phyloP scores from a whole-genome alignment of 176 grass and related monocot species.

The bread wheat (Triticum aestivum) region DNA sequence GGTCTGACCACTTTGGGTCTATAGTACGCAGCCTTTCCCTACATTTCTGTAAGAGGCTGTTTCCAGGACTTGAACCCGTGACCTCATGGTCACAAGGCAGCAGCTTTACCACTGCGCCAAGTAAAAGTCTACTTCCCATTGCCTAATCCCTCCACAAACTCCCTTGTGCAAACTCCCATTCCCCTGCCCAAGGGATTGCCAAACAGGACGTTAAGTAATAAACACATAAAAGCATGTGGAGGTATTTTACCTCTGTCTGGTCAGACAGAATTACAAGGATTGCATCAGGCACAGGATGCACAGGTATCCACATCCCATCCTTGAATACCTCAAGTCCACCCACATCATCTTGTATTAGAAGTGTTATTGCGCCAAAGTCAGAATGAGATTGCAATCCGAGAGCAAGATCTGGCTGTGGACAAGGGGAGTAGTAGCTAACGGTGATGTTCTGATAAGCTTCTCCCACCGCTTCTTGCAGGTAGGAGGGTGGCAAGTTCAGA shows the following conservation, averaged over 20 bases:
- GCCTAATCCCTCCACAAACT: too few relatives aligned
- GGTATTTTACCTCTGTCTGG: slow-evolving; percentile 72
- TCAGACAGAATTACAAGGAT: slow-evolving; percentile 89
- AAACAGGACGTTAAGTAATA: not conserved
- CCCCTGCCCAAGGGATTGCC: too few relatives aligned
- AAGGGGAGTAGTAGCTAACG: slow-evolving; percentile 93
- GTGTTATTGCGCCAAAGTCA: slow-evolving; percentile 90
- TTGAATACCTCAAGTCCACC: slow-evolving; percentile 85
- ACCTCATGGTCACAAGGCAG: too few relatives aligned
- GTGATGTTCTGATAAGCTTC: slow-evolving; percentile 95
- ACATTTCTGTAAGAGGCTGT: too few relatives aligned
- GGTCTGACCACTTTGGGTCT: too few relatives aligned
- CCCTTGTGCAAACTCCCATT: too few relatives aligned
- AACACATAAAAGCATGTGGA: slow-evolving; percentile 11
- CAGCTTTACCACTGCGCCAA: too few relatives aligned
- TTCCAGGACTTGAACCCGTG: too few relatives aligned
- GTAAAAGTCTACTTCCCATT: too few relatives aligned
- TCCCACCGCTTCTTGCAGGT: slow-evolving; percentile 80
- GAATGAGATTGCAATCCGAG: slow-evolving; percentile 96
- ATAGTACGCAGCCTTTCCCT: too few relatives aligned
- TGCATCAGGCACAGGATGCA: slow-evolving; percentile 50
- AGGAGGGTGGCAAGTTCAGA: slow-evolving; percentile 59
- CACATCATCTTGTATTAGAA: slow-evolving; percentile 98
- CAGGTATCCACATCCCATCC: slow-evolving; percentile 77
- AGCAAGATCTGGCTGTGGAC: slow-evolving; percentile 85